A percentile compares a stretch with the other conserved stretches of the same genome.
These are phyloP conservation scores for Alternaria sp. DNA, from an alignment of 2,329 filamentous ascomycete species.

Conservation along the genomic window DNA sequence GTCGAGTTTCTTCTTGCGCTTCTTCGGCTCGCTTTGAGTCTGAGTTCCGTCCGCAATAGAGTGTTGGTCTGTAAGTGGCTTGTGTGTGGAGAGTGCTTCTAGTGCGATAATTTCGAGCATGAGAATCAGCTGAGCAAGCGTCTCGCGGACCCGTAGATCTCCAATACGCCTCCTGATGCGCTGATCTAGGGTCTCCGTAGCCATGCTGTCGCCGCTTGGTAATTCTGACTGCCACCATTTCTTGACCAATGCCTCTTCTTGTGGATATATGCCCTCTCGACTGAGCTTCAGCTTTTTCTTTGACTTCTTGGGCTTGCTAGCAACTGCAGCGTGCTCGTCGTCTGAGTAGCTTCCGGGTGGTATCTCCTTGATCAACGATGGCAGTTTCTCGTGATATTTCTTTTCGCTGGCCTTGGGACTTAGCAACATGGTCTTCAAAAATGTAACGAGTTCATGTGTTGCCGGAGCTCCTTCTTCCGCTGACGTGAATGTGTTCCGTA, in stretches of 20 bases:
- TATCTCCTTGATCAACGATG: constrained; percentile 69
- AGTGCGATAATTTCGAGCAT: constrained; percentile 80
- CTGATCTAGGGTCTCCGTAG: constrained; percentile 52
- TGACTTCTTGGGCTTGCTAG: constrained; percentile 50
- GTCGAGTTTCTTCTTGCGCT: constrained; percentile 67
- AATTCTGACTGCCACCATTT: constrained; percentile 71
- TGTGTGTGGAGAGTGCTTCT: constrained; percentile 58
- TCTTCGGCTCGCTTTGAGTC: constrained; percentile 45
- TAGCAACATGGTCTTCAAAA: constrained; percentile 74
- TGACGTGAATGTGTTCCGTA: constrained; percentile 74
- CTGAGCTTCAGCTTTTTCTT: constrained; percentile 64
- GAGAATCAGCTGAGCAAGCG: constrained; percentile 81
- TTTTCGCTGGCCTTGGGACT: constrained; percentile 76
- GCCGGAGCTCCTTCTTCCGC: constrained; percentile 68
- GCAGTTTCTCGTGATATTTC: constrained; percentile 78
- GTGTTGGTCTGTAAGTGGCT: constrained; percentile 35
- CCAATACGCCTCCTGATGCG: constrained; percentile 71
- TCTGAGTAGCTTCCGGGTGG: constrained; percentile 54
- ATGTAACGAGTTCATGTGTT: constrained; percentile 71
- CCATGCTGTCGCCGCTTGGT: constrained; percentile 49
- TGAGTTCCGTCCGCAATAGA: constrained; percentile 27
- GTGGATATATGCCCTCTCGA: constrained; percentile 73
- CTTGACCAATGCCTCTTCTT: constrained; percentile 70
- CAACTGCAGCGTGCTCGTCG: constrained; percentile 51
- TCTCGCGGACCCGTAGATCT: constrained; percentile 76